Conservation (phyloP, 306 rosid species). For the Vachellia pachyceras region DNA sequence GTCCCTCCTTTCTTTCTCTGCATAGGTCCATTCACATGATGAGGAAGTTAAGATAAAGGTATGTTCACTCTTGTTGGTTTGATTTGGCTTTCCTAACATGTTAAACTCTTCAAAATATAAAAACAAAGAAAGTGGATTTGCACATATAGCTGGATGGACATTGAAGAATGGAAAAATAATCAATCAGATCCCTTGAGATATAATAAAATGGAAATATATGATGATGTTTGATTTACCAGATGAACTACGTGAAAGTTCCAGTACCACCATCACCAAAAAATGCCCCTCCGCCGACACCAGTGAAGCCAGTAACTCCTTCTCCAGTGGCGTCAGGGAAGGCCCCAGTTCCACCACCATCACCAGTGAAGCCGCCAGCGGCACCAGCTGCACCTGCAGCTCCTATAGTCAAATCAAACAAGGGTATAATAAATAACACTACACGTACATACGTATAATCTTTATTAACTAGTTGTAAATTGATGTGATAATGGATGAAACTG, state of each 20-base stretch:
- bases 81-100: background rate
- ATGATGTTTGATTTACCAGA: constrained; percentile 37
- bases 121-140: background rate
- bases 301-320: constrained; percentile 14
- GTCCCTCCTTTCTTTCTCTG: constrained; percentile 13
- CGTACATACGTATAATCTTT: background rate
- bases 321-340: background rate
- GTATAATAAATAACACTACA: constrained; percentile 30
- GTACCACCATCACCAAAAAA: constrained; percentile 37
- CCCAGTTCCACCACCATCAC: constrained; percentile 32
- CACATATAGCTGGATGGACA: background rate
- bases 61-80: constrained; percentile 13
- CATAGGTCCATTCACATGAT: constrained; percentile 48
- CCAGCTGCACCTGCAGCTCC: constrained; percentile 49
- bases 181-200: too few species aligned
- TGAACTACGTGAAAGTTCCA: constrained; percentile 35
- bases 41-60: constrained; percentile 52
- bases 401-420: constrained; percentile 57
- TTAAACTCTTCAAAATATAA: too few species aligned
- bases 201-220: background rate
- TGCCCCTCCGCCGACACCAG: constrained; percentile 8
- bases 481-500: background rate
- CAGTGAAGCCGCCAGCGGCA: constrained; percentile 30
- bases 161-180: background rate
- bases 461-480: background rate